Evolutionary conservation across 768 basidiomycete genomes (phyloP), one percentile per base, ranked within the genome.

Genomic region (Coprinopsis strossmayeri): DNA sequence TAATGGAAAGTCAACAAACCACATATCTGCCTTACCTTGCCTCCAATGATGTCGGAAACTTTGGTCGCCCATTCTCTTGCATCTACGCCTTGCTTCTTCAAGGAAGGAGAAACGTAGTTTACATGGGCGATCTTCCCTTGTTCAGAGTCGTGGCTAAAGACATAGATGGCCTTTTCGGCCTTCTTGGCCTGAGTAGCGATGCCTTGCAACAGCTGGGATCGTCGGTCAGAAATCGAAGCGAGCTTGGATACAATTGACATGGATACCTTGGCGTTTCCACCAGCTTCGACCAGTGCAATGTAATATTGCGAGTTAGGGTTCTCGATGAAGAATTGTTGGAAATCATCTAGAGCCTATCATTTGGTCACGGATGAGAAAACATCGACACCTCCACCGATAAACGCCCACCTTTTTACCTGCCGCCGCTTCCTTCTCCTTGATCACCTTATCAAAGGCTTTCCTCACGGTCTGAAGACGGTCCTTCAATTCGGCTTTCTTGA

Each of bases 61-160:
- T 77, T 79, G 20, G 74, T 66, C 21, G 93, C 87, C 96, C 96
- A 99, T n/a, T 66, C 70, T 52, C 92, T 86, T 20, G 88, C 94
- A 62, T 93, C 89, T 41, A 88, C 71, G 12, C 83, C 82, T 53
- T 78, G 76, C 25, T 69, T 69, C 61, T 85, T 87, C 44, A 76
- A 53, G 1, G 65, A 61, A 2, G 75, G 71, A 11, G 84, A 72
- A 37, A 97, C 75, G 56, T 76, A 84, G 67, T 97, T 98, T 49
- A 84, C 83, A 61, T 98, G 94, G 11, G 84, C 82, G 52, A 98
- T 82, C 63, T 87, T 95, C 49, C 74, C 76, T 35, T 72, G 74
- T 47, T 80, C 78, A 1, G 58, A 48, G 56, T 96, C 91, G 15
- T 79, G 69, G 58, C 85, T 91, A 71, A 98, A 87, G 13, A 97